Evolutionary conservation across 1,284 basidiomycete genomes (phyloP), one percentile per base, ranked within the genome.

Genomic region (Ustilago trichophora): DNA sequence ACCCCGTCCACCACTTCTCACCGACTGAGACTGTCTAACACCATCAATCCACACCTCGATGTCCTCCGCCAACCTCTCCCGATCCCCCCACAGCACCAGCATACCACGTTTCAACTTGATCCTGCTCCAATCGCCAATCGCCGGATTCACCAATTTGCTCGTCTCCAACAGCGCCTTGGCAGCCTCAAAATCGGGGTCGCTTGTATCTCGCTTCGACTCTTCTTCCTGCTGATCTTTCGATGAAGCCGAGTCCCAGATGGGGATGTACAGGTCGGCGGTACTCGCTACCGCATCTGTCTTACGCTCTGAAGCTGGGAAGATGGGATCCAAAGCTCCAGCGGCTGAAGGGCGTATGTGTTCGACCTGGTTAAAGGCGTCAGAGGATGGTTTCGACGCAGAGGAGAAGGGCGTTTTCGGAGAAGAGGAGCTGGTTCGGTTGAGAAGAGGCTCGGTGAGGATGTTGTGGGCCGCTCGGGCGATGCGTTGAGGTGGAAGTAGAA

Each of bases 21-120:
- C 22, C 6, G 54, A 50, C 33, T 58, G 62, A 4, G 51, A 50
- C 21, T 32, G 50, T 3, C 66, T 48, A 9, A 78, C 55, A 7
- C 37, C 46, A 21, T 70, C 63, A 13, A 73, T 53, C 78, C 78
- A 81, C 10, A 43, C 43, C 26, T 76, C 65, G 34, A 81, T 80
- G 46, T 81, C 79, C 5, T 56, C 60, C 2, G 77, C 73, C 4
- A 81, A 66, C 6, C 72, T 52, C 42, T 81, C 79, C 27, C 73
- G 59, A 25, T 70, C 70, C 22, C 79, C 79, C 75, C 76, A 81
- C 7, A 62, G 51, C 37, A 78, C 78, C 22, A 74, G 59, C 48
- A 76, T 60, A 22, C 76, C 76, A 16, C 54, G 43, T 25, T 65
- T 52, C 16, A 79, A 48, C 5, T 44, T 44, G 38, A 81, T 72